Evolutionary conservation across 176 grass and related monocot species (phyloP).

Genomic region (Eleusine indica): DNA sequence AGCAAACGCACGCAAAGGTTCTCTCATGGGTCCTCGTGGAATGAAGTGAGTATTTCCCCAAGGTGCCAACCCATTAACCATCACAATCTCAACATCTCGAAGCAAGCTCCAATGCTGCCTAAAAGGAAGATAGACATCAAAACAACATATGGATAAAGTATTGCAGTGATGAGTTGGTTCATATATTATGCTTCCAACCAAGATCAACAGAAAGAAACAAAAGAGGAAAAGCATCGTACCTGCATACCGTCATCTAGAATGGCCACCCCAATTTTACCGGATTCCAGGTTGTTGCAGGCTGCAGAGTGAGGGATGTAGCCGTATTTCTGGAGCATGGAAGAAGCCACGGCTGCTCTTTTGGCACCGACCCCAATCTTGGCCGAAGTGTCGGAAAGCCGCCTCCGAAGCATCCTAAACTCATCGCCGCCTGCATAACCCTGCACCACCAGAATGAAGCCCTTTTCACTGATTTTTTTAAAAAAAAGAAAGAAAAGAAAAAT

Average conservation of each 20-base stretch:
- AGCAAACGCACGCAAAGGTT: constrained; percentile 60
- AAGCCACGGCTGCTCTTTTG: constrained; percentile 62
- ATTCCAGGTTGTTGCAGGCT: neutral
- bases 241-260: constrained; percentile 97
- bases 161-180: neutral
- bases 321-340: constrained; percentile 56
- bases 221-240: constrained; percentile 38
- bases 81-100: constrained; percentile 84
- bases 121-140: constrained; percentile 17
- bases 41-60: constrained; percentile 78
- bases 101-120: constrained; percentile 81
- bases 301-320: constrained; percentile 44
- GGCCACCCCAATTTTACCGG: constrained; percentile 56
- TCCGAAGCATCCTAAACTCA: constrained; percentile 75
- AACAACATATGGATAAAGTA: neutral
- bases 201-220: neutral
- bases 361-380: constrained; percentile 67
- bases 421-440: constrained; percentile 80
- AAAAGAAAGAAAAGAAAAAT: neutral
- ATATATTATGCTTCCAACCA: neutral
- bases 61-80: constrained; percentile 78
- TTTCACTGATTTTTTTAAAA: too few species aligned
- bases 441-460: neutral
- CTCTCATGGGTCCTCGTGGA: constrained; percentile 84
- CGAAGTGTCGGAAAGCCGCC: constrained; percentile 57